A percentile compares a stretch with the other conserved stretches of the same genome.
These are phyloP conservation scores for Tilletia horrida DNA, from an alignment of 1,284 basidiomycete species.

Conservation along the genomic window DNA sequence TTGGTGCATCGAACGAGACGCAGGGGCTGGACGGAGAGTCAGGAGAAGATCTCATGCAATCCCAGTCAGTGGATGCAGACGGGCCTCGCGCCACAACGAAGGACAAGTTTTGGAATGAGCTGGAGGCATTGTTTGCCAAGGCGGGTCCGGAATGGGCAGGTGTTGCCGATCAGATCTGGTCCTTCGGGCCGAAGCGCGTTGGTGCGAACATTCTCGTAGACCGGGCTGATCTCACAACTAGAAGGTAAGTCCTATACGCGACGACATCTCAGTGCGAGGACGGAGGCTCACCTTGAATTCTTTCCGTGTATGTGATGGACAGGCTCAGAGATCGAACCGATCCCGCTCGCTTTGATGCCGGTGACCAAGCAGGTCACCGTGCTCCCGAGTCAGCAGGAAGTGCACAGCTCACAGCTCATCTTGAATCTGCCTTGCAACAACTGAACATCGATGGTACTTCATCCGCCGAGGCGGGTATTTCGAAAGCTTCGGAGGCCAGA, in stretches of 20 bases:
- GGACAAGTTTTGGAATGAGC: constrained; percentile 75
- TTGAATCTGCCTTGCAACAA: constrained; percentile 9
- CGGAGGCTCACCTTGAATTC: no score
- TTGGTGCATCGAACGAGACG: not conserved
- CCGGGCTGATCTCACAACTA: constrained; percentile 18
- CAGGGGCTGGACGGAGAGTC: not conserved
- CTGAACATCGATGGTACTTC: not conserved
- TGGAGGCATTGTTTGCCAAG: constrained; percentile 67
- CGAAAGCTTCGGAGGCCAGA: not conserved
- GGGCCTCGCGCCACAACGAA: constrained; percentile 47
- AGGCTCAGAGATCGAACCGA: constrained; percentile 12
- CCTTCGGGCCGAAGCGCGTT: constrained; percentile 82
- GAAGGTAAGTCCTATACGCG: not conserved
- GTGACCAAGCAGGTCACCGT: not conserved
- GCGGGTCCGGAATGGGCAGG: constrained; percentile 78
- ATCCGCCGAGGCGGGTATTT: not conserved
- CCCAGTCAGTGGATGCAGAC: not conserved
- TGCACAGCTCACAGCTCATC: constrained; percentile 1
- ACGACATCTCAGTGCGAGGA: not conserved
- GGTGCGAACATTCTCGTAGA: constrained; percentile 87
- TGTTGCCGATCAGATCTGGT: constrained; percentile 73
- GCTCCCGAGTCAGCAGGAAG: not conserved
- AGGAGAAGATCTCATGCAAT: not conserved
- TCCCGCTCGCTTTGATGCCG: constrained; percentile 2
- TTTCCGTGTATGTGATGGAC: not conserved